Conservation (phyloP, 2,329 filamentous ascomycete species). For the Trichoderma sp. region DNA sequence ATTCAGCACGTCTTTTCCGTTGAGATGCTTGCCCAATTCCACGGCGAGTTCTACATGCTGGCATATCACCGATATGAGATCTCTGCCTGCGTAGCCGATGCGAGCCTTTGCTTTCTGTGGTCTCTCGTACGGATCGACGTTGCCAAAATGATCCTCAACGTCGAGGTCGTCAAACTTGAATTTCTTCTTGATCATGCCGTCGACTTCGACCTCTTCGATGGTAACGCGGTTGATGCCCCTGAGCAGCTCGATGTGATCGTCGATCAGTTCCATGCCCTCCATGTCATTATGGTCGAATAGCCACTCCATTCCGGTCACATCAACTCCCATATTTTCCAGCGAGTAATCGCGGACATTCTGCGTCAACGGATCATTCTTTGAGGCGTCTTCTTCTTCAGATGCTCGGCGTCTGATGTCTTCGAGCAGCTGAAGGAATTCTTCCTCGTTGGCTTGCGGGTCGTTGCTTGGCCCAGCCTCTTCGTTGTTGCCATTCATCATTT, state of each 20-base stretch:
- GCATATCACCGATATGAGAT: constrained; percentile 48
- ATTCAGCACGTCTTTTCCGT: constrained; percentile 57
- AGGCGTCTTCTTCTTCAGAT: constrained; percentile 24
- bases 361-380: background rate
- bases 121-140: constrained; percentile 33
- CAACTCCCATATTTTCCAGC: constrained; percentile 3
- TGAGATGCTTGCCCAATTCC: constrained; percentile 56
- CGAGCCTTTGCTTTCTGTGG: constrained; percentile 20
- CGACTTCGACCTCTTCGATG: constrained; percentile 16
- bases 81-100: constrained; percentile 34
- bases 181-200: constrained; percentile 28
- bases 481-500: background rate
- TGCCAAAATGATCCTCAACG: constrained; percentile 33
- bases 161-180: constrained; percentile 34
- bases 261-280: background rate
- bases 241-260: constrained; percentile 8
- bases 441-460: background rate
- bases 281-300: background rate
- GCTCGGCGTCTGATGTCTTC: constrained; percentile 29
- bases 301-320: background rate
- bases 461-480: constrained; percentile 19
- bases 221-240: constrained; percentile 15
- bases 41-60: constrained; percentile 54
- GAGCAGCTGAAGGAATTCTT: constrained; percentile 26
- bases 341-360: background rate